phyloP scores from a whole-genome alignment of 2,329 filamentous ascomycete genomes.

The Nemania serpens region DNA sequence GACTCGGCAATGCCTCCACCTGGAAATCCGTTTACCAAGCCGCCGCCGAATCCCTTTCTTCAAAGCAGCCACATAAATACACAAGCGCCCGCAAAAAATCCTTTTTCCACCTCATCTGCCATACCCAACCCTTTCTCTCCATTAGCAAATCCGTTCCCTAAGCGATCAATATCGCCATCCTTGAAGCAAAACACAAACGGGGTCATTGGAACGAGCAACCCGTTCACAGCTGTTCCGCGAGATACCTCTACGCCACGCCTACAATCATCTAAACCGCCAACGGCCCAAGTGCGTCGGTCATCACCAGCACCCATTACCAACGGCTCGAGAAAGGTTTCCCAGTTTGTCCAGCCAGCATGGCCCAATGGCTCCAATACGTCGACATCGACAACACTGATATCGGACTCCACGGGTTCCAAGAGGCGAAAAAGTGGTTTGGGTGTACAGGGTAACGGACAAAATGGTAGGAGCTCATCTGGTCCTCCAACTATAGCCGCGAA shows the following conservation, averaged over 20 bases:
- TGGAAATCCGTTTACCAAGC: constrained; percentile 34
- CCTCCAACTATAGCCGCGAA: constrained; percentile 17
- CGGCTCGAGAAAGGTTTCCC: constrained; percentile 24
- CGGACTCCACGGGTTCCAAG: not conserved
- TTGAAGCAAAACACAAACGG: constrained; percentile 20
- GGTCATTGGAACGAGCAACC: constrained; percentile 13
- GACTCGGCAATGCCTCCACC: constrained; percentile 20
- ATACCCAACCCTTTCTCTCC: constrained; percentile 17
- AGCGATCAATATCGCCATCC: constrained; percentile 23
- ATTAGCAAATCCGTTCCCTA: constrained; percentile 7
- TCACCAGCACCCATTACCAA: not conserved
- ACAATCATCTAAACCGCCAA: constrained; percentile 11
- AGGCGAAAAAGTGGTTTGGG: constrained; percentile 30
- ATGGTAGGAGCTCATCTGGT: constrained; percentile 23
- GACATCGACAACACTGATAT: not conserved
- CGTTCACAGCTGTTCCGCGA: constrained; percentile 21
- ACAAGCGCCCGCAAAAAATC: constrained; percentile 14
- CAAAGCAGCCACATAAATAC: constrained; percentile 10
- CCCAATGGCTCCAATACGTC: constrained; percentile 24
- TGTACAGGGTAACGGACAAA: constrained; percentile 26
- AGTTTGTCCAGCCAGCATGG: constrained; percentile 37
- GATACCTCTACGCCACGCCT: not conserved
- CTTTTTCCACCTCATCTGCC: constrained; percentile 11
- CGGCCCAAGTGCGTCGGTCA: not conserved
- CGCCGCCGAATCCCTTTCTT: constrained; percentile 32